Conservation (phyloP, 2,329 filamentous ascomycete genomes). For the Zymoseptoria pseudotritici region DNA sequence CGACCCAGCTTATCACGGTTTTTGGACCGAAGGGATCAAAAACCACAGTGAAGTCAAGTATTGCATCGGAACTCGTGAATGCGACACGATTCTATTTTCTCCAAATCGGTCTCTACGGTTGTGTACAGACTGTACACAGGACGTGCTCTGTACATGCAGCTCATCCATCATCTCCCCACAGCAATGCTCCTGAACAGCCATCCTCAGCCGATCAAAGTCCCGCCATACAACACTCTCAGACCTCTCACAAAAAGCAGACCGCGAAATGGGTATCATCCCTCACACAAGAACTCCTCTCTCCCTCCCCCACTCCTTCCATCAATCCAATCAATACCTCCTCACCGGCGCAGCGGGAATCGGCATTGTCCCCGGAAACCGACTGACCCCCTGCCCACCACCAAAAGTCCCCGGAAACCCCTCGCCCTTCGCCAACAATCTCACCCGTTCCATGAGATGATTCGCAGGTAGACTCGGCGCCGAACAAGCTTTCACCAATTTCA, state of each 20-base stretch:
- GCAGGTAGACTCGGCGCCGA: conserved; percentile 41
- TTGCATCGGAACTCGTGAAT: no score
- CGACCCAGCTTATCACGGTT: no score
- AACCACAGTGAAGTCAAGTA: no score
- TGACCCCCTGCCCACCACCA: background rate
- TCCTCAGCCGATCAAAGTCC: background rate
- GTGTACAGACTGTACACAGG: no score
- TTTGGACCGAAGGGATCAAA: no score
- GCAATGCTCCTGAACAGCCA: background rate
- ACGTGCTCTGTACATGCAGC: background rate
- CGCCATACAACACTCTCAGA: background rate
- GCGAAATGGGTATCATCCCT: background rate
- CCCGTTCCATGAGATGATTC: conserved; percentile 39
- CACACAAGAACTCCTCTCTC: no score
- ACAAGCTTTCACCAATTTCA: conserved; percentile 50
- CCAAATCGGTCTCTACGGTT: no score
- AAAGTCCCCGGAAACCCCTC: conserved; percentile 17
- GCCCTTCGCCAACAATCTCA: conserved; percentile 27
- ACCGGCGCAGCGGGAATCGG: conserved; percentile 2
- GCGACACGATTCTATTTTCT: no score
- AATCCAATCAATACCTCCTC: conserved; percentile 5
- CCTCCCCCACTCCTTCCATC: background rate
- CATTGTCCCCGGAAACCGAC: conserved; percentile 4
- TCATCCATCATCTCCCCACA: background rate
- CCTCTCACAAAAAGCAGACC: background rate